phyloP scores from a whole-genome alignment of 208 protist species.

The Spongospora subterranea region DNA sequence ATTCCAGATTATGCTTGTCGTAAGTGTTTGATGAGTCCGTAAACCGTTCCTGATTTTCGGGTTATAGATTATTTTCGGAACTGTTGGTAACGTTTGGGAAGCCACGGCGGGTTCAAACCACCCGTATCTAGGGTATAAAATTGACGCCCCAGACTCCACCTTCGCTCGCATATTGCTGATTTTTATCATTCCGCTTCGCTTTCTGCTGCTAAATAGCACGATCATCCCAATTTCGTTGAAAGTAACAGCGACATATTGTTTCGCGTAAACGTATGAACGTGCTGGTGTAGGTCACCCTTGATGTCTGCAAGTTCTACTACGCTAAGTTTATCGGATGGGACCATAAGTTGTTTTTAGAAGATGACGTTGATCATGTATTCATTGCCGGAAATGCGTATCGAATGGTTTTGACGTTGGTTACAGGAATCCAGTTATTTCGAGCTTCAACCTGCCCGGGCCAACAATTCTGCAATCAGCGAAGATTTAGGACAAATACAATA shows the following conservation, averaged over 20 bases:
- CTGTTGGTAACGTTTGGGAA: conserved; percentile 79
- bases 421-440: neutral
- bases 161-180: conserved; percentile 62
- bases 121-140: conserved; percentile 79
- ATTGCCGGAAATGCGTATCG: neutral
- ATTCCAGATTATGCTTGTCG: conserved; percentile 81
- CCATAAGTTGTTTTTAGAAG: conserved; percentile 81
- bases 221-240: conserved; percentile 96
- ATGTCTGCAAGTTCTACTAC: conserved; percentile 92
- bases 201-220: conserved; percentile 90
- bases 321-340: conserved; percentile 88
- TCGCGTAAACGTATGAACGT: neutral
- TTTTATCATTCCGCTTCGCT: conserved; percentile 82
- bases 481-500: conserved; percentile 74
- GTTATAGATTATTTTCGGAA: conserved; percentile 79
- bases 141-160: conserved; percentile 39
- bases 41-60: neutral
- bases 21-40: neutral
- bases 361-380: neutral
- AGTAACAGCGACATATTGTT: conserved; percentile 35
- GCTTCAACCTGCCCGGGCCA: neutral
- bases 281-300: conserved; percentile 80
- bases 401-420: neutral
- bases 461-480: conserved; percentile 62
- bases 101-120: conserved; percentile 60